Conservation (phyloP, 176 grass and related monocot species). For the Aegilops umbellulata region DNA sequence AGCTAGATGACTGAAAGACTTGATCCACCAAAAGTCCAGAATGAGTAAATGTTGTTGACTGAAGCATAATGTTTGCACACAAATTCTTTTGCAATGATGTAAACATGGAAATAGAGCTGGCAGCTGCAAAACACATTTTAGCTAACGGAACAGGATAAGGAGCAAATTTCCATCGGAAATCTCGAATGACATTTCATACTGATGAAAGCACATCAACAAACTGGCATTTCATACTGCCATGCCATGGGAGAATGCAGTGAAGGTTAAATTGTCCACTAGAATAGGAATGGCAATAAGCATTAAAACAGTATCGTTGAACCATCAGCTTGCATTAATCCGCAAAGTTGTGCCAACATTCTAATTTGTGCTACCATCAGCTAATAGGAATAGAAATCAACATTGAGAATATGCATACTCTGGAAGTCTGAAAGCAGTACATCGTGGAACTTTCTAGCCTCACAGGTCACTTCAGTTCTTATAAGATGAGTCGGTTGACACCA, state of each 20-base stretch:
- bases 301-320: background rate
- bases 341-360: background rate
- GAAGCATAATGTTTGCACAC: background rate
- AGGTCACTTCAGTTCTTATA: background rate
- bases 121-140: background rate
- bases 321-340: background rate
- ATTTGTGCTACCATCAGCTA: background rate
- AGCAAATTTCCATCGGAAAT: background rate
- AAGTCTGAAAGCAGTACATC: background rate
- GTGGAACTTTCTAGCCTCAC: background rate
- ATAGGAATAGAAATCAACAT: background rate
- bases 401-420: no score
- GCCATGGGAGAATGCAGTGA: background rate
- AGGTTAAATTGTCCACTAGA: slow-evolving; percentile 2
- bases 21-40: background rate
- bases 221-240: background rate
- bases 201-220: background rate
- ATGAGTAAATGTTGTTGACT: background rate
- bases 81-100: background rate
- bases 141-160: background rate
- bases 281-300: background rate
- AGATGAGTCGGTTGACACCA: background rate
- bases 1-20: background rate
- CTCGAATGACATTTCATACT: background rate
- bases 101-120: background rate